phyloP scores from a whole-genome alignment of 768 basidiomycete species.

The Amylocystis lapponica region DNA sequence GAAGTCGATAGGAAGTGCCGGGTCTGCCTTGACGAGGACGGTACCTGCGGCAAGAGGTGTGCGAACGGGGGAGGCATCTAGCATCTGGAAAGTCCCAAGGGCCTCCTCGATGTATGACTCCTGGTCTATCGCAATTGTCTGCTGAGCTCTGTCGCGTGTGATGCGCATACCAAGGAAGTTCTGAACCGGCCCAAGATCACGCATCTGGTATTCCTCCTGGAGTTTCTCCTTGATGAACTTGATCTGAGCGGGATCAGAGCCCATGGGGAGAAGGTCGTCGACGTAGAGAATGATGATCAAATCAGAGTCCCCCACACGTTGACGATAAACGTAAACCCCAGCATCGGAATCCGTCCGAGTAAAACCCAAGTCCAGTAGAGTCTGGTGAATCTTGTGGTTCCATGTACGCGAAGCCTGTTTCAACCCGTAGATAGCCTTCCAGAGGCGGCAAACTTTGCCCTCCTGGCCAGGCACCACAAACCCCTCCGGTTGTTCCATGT shows the following conservation, averaged over 20 bases:
- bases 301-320: neutral
- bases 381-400: slow-evolving; percentile 15
- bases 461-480: slow-evolving; percentile 12
- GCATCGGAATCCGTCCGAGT: slow-evolving; percentile 12
- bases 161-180: slow-evolving; percentile 17
- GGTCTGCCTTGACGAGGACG: slow-evolving; percentile 5
- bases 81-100: slow-evolving; percentile 16
- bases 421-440: slow-evolving; percentile 29
- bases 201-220: slow-evolving; percentile 9
- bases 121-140: slow-evolving; percentile 20
- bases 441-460: slow-evolving; percentile 17
- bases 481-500: slow-evolving; percentile 24
- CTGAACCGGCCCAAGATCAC: slow-evolving; percentile 7
- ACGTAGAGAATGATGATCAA: slow-evolving; percentile 16
- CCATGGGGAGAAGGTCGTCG: slow-evolving; percentile 13
- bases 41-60: slow-evolving; percentile 18
- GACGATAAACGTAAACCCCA: neutral
- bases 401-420: slow-evolving; percentile 27
- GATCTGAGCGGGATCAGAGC: neutral
- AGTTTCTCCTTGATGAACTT: slow-evolving; percentile 3
- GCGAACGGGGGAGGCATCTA: slow-evolving; percentile 10
- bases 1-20: slow-evolving; percentile 10
- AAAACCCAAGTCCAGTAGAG: slow-evolving; percentile 22
- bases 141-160: slow-evolving; percentile 8
- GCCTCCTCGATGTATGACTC: slow-evolving; percentile 17